Evolutionary conservation across 1,139 yeast genomes (phyloP).

Genomic region (Blastobotrys capitulatus): DNA sequence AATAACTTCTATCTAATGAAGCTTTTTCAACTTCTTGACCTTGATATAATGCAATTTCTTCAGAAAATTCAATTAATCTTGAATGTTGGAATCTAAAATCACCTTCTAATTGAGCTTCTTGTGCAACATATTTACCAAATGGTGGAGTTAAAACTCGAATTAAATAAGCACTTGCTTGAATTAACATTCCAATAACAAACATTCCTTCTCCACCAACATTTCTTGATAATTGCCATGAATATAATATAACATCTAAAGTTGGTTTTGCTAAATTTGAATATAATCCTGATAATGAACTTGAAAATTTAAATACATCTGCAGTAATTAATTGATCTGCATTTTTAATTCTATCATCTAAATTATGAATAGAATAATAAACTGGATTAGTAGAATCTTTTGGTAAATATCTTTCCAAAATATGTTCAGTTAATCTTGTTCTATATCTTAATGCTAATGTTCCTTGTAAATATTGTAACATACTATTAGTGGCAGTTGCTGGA

Average conservation of each 20-base stretch:
- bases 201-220: slow-evolving; percentile 84
- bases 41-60: slow-evolving; percentile 79
- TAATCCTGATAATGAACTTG: slow-evolving; percentile 64
- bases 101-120: slow-evolving; percentile 79
- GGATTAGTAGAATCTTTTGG: slow-evolving; percentile 40
- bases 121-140: slow-evolving; percentile 75
- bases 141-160: slow-evolving; percentile 82
- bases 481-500: slow-evolving; percentile 80
- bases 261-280: slow-evolving; percentile 91
- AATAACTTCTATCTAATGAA: slow-evolving; percentile 72
- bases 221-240: slow-evolving; percentile 73
- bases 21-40: slow-evolving; percentile 81
- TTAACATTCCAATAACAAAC: slow-evolving; percentile 69
- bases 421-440: slow-evolving; percentile 59
- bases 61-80: slow-evolving; percentile 69
- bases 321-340: slow-evolving; percentile 84
- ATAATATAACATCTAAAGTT: slow-evolving; percentile 68
- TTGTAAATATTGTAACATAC: slow-evolving; percentile 67
- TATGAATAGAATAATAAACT: slow-evolving; percentile 49
- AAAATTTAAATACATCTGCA: slow-evolving; percentile 70
- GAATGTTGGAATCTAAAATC: slow-evolving; percentile 80
- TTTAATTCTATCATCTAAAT: slow-evolving; percentile 52
- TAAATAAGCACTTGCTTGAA: slow-evolving; percentile 73
- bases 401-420: slow-evolving; percentile 60
- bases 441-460: slow-evolving; percentile 61